Evolutionary conservation across 371 early-diverging fungal species (phyloP), one percentile per base, ranked within the genome.

Genomic region (Phascolomyces articulosus): DNA sequence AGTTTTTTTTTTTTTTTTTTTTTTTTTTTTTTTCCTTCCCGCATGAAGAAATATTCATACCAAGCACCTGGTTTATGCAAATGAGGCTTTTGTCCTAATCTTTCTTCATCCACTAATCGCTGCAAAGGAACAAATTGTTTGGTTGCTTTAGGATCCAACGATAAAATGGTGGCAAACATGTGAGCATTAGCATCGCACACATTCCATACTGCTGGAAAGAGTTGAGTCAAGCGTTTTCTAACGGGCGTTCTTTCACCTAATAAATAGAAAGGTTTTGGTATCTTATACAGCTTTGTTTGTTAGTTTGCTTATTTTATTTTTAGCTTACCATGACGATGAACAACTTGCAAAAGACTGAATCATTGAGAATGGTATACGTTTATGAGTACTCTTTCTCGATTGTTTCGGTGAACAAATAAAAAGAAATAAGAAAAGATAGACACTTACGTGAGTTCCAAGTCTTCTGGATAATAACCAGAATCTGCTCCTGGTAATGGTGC

Each of bases 241-340:
- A 80, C 75, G 13, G 88, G 87, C 40, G 87, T 80, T 38, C 88
- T 78, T 68, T 88, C 80, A 44, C 80, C 83, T 80, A 62, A 6
- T 34, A n/a, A 34, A 34, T 9, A 34, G 2, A 34, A 34, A 34
- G 11, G 10, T 6, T 6, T 10, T 11, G 34, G 34, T 34, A 34
- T 34, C 11, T 34, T 9, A 9, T 34, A 2, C 0, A n/a, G n/a
- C n/a, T n/a, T n/a, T n/a, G n/a, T n/a, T n/a, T 34, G 11, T 34
- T 34, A 9, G 11, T 2, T 34, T 34, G 2, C 2, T 34, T 2
- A 34, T 2, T 34, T 34, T 34, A 18, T 27, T 57, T 6, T 63
- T 11, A 18, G 13, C 38, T 38, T 84, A 78, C 88, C 88, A 63
- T 88, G 87, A 21, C 88, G 77, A 68, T 85, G 82, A 27, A 88